Base-by-base conservation (phyloP, 2,329 filamentous ascomycete genomes). In the Pseudonectria buxi region DNA sequence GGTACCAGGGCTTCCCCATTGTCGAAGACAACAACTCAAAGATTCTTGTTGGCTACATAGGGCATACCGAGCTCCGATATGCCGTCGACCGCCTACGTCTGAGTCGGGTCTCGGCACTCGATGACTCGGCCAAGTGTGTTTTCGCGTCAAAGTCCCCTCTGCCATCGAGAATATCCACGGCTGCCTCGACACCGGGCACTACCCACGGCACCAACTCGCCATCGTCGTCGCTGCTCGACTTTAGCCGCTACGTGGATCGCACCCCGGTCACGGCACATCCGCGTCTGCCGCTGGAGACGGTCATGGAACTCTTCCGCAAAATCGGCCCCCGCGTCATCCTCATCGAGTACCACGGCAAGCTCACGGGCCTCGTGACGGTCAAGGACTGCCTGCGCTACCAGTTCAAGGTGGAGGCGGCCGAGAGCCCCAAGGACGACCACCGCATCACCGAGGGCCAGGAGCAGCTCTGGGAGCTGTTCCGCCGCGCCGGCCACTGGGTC, bases 251-350 rank as follows among this genome's bases (percentile, higher is more conserved):
- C 55, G 81, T 95, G 34, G 90, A 98, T 57, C 74, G 81, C 7
- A 94, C 89, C 0, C 92, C 92, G 0, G 77, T 98, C 2, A 85
- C 88, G 0, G 89, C 89, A 1, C 92, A 98, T 55, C 92, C 92
- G 1, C 80, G 87, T 2, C 76, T 96, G 1, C 85, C 90, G 0
- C 77, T 98, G 0, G 92, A 98, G 63, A 98, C 92, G 0, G 90
- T 94, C 24, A 95, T 98, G 88, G 92, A 98, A 56, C 72, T 98
- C 10, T 98, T 98, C 69, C 90, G 90, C 59, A 98, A 96, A 66
- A 94, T 98, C 58, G 92, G 92, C 0, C 92, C 90, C 0, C 78
- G 92, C 2, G 88, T 95, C 6, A 90, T 98, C 32, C 72, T 98
- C 4, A 83, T 95, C 26, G 92, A 98, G 59, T 83, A 95, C 56